These are phyloP conservation scores for Porphyrellus cyaneotinctus DNA, from an alignment of 768 basidiomycete species.

Conservation along the genomic window DNA sequence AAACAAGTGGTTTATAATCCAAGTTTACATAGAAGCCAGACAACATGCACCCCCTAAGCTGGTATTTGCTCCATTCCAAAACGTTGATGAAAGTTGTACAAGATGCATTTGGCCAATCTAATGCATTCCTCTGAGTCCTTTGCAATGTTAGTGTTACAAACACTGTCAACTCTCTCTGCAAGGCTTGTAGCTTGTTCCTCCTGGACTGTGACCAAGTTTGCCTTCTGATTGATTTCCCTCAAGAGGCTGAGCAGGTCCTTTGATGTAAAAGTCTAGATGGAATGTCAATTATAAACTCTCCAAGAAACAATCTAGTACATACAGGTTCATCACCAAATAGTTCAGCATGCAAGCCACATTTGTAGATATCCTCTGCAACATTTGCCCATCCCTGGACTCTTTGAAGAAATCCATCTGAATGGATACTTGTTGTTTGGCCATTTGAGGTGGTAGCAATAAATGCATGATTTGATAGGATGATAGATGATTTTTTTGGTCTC, in stretches of 20 bases:
- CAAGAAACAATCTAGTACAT: not conserved
- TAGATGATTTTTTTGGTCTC: not conserved
- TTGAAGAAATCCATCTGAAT: not conserved
- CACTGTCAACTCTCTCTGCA: not conserved
- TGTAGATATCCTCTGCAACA: constrained; percentile 1
- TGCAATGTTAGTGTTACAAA: not conserved
- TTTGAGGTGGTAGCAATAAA: not conserved
- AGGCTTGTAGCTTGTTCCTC: constrained; percentile 14
- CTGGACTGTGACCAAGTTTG: constrained; percentile 16
- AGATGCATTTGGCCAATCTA: constrained; percentile 10
- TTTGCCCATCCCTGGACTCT: constrained; percentile 16
- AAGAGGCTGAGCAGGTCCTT: constrained; percentile 18
- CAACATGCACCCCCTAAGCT: no score
- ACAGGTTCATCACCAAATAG: constrained; percentile 23
- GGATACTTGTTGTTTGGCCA: not conserved
- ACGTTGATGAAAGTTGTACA: constrained; percentile 26
- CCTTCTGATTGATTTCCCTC: constrained; percentile 19
- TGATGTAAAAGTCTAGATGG: not conserved
- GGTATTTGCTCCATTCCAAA: not conserved
- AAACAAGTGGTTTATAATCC: no score
- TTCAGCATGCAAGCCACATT: not conserved
- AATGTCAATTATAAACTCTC: not conserved
- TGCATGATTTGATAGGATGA: not conserved
- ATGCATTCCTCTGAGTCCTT: constrained; percentile 11
- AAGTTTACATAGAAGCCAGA: no score